Evolutionary conservation across 371 early-diverging fungal genomes (phyloP).

Genomic region (Fennellomyces sp.): DNA sequence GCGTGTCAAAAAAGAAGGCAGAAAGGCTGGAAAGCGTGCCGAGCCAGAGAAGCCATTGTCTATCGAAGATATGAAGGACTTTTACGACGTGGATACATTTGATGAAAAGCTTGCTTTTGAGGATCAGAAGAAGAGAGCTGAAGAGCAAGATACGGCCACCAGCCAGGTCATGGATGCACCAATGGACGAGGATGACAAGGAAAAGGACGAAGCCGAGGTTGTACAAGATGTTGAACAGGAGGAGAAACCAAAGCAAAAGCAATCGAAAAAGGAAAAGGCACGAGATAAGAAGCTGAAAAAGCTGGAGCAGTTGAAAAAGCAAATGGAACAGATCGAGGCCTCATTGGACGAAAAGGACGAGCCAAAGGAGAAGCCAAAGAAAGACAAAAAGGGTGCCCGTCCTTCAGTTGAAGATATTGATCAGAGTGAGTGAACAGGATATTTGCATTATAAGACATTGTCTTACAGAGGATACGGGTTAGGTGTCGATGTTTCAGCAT

Average conservation of each 20-base stretch:
- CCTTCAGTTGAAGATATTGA: slow-evolving; percentile 46
- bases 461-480: neutral
- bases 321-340: slow-evolving; percentile 27
- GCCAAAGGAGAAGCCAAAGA: slow-evolving; percentile 19
- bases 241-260: slow-evolving; percentile 3
- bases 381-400: slow-evolving; percentile 32
- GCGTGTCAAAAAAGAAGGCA: slow-evolving; percentile 49
- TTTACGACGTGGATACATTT: slow-evolving; percentile 63
- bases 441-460: neutral
- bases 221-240: neutral
- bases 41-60: slow-evolving; percentile 51
- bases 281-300: slow-evolving; percentile 3
- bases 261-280: slow-evolving; percentile 5
- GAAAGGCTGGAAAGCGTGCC: slow-evolving; percentile 39
- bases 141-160: slow-evolving; percentile 38
- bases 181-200: slow-evolving; percentile 20
- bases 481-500: slow-evolving; percentile 64
- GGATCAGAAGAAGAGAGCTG: slow-evolving; percentile 2
- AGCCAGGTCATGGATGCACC: slow-evolving; percentile 11
- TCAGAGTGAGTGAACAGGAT: slow-evolving; percentile 19
- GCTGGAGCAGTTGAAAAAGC: slow-evolving; percentile 25
- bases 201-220: slow-evolving; percentile 1
- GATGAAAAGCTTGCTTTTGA: slow-evolving; percentile 39
- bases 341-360: slow-evolving; percentile 26
- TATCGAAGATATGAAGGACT: slow-evolving; percentile 46